Percentiles rank a stretch among this genome's conserved stretches.
These are phyloP conservation scores for Neophaeococcomyces aloes DNA, from an alignment of 2,329 filamentous ascomycete genomes.

Conservation along the genomic window DNA sequence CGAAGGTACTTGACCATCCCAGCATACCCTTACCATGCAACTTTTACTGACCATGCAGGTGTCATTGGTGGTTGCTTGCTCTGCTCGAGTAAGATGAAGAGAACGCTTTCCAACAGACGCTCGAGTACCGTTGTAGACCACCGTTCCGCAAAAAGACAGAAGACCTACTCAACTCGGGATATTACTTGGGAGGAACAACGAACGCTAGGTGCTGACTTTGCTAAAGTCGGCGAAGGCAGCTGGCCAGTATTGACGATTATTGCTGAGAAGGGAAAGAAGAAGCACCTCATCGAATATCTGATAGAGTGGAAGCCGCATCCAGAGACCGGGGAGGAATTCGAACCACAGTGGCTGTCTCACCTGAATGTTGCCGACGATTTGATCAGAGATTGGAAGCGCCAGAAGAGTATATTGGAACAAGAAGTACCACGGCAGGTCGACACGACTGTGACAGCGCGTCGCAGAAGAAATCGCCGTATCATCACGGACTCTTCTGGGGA, in stretches of 20 bases:
- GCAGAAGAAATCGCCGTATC: neutral
- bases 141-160: conserved; percentile 14
- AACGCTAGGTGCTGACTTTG: conserved; percentile 8
- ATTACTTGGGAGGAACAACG: conserved; percentile 15
- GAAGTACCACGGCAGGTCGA: conserved; percentile 1
- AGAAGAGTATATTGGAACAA: conserved; percentile 10
- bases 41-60: conserved; percentile 12
- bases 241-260: conserved; percentile 22
- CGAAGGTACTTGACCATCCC: no score
- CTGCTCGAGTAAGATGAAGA: conserved; percentile 16
- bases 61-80: conserved; percentile 1
- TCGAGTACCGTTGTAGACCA: conserved; percentile 6
- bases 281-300: conserved; percentile 14
- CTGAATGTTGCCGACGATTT: conserved; percentile 4
- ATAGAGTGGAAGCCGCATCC: conserved; percentile 19
- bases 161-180: conserved; percentile 9
- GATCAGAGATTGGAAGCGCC: conserved; percentile 4
- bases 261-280: conserved; percentile 26
- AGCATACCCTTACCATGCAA: conserved; percentile 1
- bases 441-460: neutral
- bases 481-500: conserved; percentile 14
- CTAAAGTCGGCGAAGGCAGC: conserved; percentile 7
- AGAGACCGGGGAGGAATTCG: conserved; percentile 13
- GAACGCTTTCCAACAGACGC: conserved; percentile 4
- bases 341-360: conserved; percentile 17